phyloP scores from a whole-genome alignment of 208 protist species.

The Blastocrithidia nonstop region DNA sequence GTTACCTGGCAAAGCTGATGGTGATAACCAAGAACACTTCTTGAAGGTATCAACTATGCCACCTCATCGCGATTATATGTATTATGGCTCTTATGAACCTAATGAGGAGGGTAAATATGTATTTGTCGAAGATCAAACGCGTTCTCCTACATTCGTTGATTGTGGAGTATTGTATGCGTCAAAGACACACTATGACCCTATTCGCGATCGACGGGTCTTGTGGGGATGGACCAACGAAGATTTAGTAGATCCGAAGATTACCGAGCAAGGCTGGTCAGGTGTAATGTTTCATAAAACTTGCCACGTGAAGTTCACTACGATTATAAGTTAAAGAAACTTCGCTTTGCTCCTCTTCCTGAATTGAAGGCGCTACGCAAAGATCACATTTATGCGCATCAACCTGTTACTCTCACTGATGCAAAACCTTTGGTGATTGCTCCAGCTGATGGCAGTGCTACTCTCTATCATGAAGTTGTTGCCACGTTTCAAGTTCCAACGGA shows the following conservation, averaged over 20 bases:
- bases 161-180: constrained; percentile 25
- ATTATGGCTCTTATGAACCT: constrained; percentile 15
- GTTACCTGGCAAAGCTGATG: constrained; percentile 6
- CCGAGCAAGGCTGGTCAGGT: constrained; percentile 22
- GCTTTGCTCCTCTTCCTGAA: constrained; percentile 16
- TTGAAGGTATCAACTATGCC: constrained; percentile 28
- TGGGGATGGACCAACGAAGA: constrained; percentile 34
- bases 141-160: constrained; percentile 24
- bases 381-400: constrained; percentile 6
- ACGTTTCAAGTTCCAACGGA: constrained; percentile 12
- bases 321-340: constrained; percentile 14
- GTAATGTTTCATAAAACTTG: constrained; percentile 32
- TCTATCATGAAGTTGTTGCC: constrained; percentile 24
- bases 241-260: constrained; percentile 13
- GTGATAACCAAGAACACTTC: constrained; percentile 8
- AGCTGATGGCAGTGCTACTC: constrained; percentile 7
- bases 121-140: constrained; percentile 12
- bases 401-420: no score
- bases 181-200: constrained; percentile 31
- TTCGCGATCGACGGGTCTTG: constrained; percentile 23
- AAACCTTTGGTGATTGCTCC: constrained; percentile 4
- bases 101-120: constrained; percentile 10
- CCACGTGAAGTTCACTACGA: constrained; percentile 27
- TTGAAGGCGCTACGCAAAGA: constrained; percentile 12
- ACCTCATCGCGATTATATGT: constrained; percentile 20